Evolutionary conservation across 2,329 filamentous ascomycete genomes (phyloP).

Genomic region (Penicillium sp.): DNA sequence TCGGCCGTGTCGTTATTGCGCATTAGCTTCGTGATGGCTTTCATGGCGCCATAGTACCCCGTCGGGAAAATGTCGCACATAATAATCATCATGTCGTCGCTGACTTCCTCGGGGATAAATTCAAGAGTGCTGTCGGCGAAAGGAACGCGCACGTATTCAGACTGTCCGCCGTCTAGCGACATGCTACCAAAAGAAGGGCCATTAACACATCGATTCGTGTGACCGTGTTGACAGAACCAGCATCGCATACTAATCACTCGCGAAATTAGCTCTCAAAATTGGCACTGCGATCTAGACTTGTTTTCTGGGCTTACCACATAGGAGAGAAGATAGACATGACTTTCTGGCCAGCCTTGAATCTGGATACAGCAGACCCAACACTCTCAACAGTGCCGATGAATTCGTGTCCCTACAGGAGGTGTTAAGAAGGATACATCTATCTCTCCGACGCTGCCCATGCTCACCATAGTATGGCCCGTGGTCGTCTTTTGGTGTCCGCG

Average conservation of each 20-base stretch:
- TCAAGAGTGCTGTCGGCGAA: constrained; percentile 75
- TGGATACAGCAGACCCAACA: constrained; percentile 66
- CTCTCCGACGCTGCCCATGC: neutral
- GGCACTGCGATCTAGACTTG: too few relatives aligned
- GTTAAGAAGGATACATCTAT: neutral
- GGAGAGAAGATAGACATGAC: constrained; percentile 79
- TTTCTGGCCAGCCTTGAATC: constrained; percentile 71
- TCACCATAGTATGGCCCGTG: constrained; percentile 37
- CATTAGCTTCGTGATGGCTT: constrained; percentile 5
- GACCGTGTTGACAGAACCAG: constrained; percentile 33
- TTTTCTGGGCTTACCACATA: constrained; percentile 60
- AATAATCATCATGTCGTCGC: constrained; percentile 71
- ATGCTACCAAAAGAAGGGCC: constrained; percentile 69
- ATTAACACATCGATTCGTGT: constrained; percentile 73
- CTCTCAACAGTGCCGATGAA: constrained; percentile 76
- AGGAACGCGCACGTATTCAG: constrained; percentile 78
- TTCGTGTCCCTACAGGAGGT: constrained; percentile 70
- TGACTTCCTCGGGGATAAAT: constrained; percentile 68
- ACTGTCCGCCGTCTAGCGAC: constrained; percentile 72
- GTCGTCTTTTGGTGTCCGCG: constrained; percentile 62
- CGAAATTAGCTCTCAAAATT: too few relatives aligned
- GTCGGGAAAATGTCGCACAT: constrained; percentile 90
- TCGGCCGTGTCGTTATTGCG: constrained; percentile 1
- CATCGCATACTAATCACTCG: constrained; percentile 74
- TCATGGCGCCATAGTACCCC: constrained; percentile 61